Evolutionary conservation across 768 basidiomycete genomes (phyloP).

Genomic region (Calocybe cyanea): DNA sequence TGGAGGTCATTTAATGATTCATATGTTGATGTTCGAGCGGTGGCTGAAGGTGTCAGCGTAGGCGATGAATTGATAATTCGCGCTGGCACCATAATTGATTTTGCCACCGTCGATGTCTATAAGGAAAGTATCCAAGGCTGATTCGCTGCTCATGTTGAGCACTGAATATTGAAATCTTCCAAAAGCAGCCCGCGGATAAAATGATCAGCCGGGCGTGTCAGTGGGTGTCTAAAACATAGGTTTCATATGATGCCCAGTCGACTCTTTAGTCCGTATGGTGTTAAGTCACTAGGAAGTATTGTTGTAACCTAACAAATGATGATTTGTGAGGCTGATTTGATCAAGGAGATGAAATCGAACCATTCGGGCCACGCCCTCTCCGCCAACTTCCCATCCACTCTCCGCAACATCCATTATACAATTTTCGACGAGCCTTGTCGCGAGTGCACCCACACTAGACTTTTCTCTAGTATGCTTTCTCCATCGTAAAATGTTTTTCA

Average conservation of each 20-base stretch:
- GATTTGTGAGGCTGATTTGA: not conserved
- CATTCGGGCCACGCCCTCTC: conserved; percentile 58
- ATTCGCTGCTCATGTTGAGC: too few species aligned
- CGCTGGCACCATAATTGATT: conserved; percentile 30
- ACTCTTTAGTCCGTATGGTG: conserved; percentile 22
- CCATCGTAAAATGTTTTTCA: conserved; percentile 74
- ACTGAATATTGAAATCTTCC: too few species aligned
- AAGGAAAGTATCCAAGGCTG: conserved; percentile 1
- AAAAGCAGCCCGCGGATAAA: too few species aligned
- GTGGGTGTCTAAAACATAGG: too few species aligned
- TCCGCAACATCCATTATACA: conserved; percentile 65
- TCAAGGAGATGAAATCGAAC: conserved; percentile 33
- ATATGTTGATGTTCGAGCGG: conserved; percentile 41
- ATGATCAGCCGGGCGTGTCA: too few species aligned
- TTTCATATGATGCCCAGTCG: conserved; percentile 19
- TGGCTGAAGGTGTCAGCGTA: conserved; percentile 35
- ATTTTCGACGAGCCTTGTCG: conserved; percentile 51
- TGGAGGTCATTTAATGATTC: conserved; percentile 61
- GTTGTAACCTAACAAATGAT: conserved; percentile 27
- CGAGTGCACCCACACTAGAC: conserved; percentile 52
- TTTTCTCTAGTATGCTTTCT: conserved; percentile 64
- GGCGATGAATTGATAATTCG: conserved; percentile 20
- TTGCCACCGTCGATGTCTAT: not conserved
- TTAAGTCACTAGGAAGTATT: conserved; percentile 32
- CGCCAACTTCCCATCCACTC: conserved; percentile 86